phyloP scores from a whole-genome alignment of 805 yeast species.

The Kregervanrija delftensis region DNA sequence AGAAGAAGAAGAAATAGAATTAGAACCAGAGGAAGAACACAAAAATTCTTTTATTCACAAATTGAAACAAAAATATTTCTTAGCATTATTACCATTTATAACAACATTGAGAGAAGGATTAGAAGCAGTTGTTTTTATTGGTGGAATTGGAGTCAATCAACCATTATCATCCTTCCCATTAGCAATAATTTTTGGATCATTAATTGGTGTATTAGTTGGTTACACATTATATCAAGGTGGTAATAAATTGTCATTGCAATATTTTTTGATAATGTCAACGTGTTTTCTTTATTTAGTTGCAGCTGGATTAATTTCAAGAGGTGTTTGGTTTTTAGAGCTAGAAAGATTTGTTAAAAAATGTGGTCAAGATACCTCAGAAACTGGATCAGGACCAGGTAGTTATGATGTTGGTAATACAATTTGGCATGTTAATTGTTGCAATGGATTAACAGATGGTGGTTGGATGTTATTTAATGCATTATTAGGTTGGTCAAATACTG shows the following conservation, averaged over 20 bases:
- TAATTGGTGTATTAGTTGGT: constrained; percentile 60
- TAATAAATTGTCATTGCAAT: constrained; percentile 65
- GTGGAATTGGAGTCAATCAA: constrained; percentile 77
- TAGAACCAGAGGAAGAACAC: background rate
- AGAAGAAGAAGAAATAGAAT: background rate
- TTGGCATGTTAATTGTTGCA: constrained; percentile 96
- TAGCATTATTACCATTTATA: constrained; percentile 69
- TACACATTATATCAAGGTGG: constrained; percentile 68
- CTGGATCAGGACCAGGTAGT: constrained; percentile 91
- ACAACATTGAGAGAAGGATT: constrained; percentile 86
- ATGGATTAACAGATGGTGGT: constrained; percentile 84
- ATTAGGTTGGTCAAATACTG: constrained; percentile 91
- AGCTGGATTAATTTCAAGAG: constrained; percentile 79
- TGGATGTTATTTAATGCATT: constrained; percentile 90
- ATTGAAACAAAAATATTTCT: constrained; percentile 56
- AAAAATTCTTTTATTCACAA: constrained; percentile 10
- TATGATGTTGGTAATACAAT: constrained; percentile 72
- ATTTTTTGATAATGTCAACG: constrained; percentile 67
- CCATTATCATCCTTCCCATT: constrained; percentile 60
- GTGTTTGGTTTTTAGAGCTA: constrained; percentile 85
- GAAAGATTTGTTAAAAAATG: constrained; percentile 69
- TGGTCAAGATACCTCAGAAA: constrained; percentile 82
- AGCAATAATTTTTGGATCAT: constrained; percentile 52
- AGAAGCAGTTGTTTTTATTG: constrained; percentile 87
- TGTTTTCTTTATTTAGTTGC: constrained; percentile 79